Evolutionary conservation across 495 filamentous ascomycete species (phyloP).

Genomic region (Aspergillus nanangensis): DNA sequence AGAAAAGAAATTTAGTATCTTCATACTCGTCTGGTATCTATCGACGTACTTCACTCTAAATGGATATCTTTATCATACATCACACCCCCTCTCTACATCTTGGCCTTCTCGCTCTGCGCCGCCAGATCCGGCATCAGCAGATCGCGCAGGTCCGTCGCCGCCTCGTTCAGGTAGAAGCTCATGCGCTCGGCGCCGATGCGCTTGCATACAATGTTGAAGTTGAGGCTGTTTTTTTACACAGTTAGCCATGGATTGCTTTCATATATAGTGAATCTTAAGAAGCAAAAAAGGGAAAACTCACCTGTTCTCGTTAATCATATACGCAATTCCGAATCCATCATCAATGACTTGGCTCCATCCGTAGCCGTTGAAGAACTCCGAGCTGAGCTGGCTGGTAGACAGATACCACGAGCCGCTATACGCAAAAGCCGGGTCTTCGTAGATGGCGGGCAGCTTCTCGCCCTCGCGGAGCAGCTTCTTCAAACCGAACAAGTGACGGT

Average conservation of each 20-base stretch:
- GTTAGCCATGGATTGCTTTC: too few relatives aligned
- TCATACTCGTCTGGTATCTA: too few relatives aligned
- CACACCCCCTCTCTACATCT: too few relatives aligned
- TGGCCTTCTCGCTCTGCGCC: conserved; percentile 70
- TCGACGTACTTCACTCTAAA: too few relatives aligned
- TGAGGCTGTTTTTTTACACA: conserved; percentile 55
- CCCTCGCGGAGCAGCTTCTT: conserved; percentile 84
- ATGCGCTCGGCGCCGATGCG: conserved; percentile 85
- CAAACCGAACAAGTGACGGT: conserved; percentile 93
- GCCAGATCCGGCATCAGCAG: conserved; percentile 79
- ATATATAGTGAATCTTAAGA: too few relatives aligned
- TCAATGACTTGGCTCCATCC: conserved; percentile 99
- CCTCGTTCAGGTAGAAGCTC: conserved; percentile 92
- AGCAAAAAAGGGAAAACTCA: conserved; percentile 19
- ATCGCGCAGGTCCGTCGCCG: conserved; percentile 85
- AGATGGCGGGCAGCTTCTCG: conserved; percentile 78
- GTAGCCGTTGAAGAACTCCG: conserved; percentile 98
- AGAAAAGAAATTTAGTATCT: too few relatives aligned
- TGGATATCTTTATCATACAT: too few relatives aligned
- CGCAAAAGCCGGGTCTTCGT: conserved; percentile 75
- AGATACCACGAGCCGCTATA: conserved; percentile 91
- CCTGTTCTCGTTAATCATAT: conserved; percentile 99
- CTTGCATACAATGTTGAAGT: conserved; percentile 99
- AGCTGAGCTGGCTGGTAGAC: conserved; percentile 82
- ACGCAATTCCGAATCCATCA: conserved; percentile 93